Evolutionary conservation across 495 filamentous ascomycete genomes (phyloP), one percentile per base, ranked within the genome.

Genomic region (Annulohypoxylon bovei): DNA sequence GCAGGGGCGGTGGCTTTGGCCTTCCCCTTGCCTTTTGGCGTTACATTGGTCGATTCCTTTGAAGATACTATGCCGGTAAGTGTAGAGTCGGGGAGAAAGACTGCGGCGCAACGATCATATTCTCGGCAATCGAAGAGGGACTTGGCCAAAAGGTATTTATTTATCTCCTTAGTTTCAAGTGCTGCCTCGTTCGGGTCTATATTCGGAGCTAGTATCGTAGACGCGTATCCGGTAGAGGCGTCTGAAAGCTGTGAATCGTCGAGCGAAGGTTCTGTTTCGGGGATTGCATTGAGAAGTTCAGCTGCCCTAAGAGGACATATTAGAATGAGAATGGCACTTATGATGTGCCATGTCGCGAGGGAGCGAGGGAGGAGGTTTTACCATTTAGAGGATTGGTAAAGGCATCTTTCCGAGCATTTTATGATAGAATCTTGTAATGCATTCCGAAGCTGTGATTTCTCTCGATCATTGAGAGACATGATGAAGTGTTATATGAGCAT

Each of bases 351-450:
- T 55, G 2, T 23, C 6, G 4, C 22, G 54, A 5, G 12, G 46
- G 28, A 16, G n/a, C 23, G 23, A 42, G 23, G 23, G 20, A 23
- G 1, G 27, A 46, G 35, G 20, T 44, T 86, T 42, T 87, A 98
- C 95, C 96, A 98, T 90, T 98, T 99, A 12, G 96, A 90, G 14
- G 94, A 94, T 70, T 98, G 94, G 78, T 97, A 98, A 2, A 99
- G 87, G 81, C 96, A 97, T 75, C 96, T 84, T 71, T 99, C 96
- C 0, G 93, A 95, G 83, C 93, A 98, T 74, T 93, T 93, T 1
- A 97, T 85, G 0, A 93, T 89, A 22, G 95, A 93, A 62, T 91
- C 89, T 75, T 97, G 92, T 44, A 98, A 85, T 7, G 89, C 85
- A 23, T 83, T 85, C 75, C 88, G 75, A 33, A 88, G 78, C 56